These are phyloP conservation scores for Asterionellopsis glacialis DNA, from an alignment of 108 stramenopile genomes.

Conservation along the genomic window DNA sequence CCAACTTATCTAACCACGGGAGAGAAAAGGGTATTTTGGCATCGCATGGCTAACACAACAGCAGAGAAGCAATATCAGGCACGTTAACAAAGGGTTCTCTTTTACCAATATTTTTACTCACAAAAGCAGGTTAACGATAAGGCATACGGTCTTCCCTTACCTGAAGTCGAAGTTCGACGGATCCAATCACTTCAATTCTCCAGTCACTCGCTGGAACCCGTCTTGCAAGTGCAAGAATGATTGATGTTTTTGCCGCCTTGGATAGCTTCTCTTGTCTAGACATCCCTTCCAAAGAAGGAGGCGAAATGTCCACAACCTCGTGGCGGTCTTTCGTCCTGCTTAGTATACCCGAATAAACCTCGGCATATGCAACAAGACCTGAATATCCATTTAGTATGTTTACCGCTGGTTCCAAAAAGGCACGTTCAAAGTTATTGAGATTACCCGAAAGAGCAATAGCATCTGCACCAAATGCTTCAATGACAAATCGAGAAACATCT, in stretches of 20 bases:
- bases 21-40: conserved; percentile 83
- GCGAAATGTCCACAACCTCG: conserved; percentile 16
- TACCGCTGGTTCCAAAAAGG: conserved; percentile 55
- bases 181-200: conserved; percentile 58
- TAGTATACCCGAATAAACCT: conserved; percentile 67
- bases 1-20: conserved; percentile 72
- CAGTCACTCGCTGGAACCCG: conserved; percentile 7
- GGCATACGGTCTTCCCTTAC: conserved; percentile 81
- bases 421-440: conserved; percentile 54
- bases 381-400: conserved; percentile 71
- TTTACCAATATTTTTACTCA: conserved; percentile 3
- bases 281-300: conserved; percentile 23
- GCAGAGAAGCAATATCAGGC: background rate
- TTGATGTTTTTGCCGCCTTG: conserved; percentile 44
- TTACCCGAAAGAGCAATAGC: conserved; percentile 56
- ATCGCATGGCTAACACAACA: conserved; percentile 50
- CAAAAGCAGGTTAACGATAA: conserved; percentile 73
- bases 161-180: conserved; percentile 72
- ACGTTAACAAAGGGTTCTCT: background rate
- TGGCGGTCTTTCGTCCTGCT: conserved; percentile 38
- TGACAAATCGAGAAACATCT: conserved; percentile 55
- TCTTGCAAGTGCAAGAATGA: conserved; percentile 61
- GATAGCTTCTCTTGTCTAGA: conserved; percentile 18
- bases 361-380: conserved; percentile 61
- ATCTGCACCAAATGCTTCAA: conserved; percentile 74